Conservation (phyloP, 164 flowering plant species). For the Stephania japonica region DNA sequence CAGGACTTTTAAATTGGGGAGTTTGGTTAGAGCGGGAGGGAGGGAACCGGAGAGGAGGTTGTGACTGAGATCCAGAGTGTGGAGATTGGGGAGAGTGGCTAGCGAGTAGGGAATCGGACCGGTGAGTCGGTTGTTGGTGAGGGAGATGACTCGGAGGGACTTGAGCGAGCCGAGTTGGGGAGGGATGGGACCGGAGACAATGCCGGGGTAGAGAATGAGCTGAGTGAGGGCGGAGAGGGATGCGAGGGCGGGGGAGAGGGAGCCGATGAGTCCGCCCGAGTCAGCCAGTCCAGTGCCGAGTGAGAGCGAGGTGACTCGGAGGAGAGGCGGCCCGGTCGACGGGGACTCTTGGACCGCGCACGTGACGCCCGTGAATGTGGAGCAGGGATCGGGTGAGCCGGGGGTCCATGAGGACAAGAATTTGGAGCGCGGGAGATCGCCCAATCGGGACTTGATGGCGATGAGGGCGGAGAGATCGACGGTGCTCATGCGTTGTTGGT, state of each 20-base stretch:
- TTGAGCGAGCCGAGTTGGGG: slow-evolving; percentile 35
- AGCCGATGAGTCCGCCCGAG: slow-evolving; percentile 60
- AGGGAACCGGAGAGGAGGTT: slow-evolving; percentile 49
- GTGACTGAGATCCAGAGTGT: slow-evolving; percentile 67
- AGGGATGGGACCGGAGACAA: slow-evolving; percentile 63
- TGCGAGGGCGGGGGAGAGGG: slow-evolving; percentile 38
- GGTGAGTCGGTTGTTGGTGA: slow-evolving; percentile 51
- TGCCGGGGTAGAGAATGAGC: slow-evolving; percentile 58
- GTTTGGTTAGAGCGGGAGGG: slow-evolving; percentile 28
- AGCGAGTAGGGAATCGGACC: slow-evolving; percentile 51
- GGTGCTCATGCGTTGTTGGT: slow-evolving; percentile 16
- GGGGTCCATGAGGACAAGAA: slow-evolving; percentile 71
- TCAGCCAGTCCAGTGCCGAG: slow-evolving; percentile 58
- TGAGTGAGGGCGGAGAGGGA: slow-evolving; percentile 44
- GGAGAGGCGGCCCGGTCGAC: neutral
- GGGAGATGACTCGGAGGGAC: slow-evolving; percentile 52
- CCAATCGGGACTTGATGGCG: slow-evolving; percentile 34
- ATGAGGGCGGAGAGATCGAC: slow-evolving; percentile 34
- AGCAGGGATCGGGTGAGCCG: slow-evolving; percentile 48
- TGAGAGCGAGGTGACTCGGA: slow-evolving; percentile 41
- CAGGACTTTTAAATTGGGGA: slow-evolving; percentile 36
- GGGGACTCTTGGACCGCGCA: slow-evolving; percentile 22
- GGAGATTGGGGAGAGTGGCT: slow-evolving; percentile 31
- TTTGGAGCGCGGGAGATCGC: slow-evolving; percentile 29
- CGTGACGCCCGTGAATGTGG: slow-evolving; percentile 47